Evolutionary conservation across 139 green algal species (phyloP), one percentile per base, ranked within the genome.

Genomic region (Chlorella sorokiniana): DNA sequence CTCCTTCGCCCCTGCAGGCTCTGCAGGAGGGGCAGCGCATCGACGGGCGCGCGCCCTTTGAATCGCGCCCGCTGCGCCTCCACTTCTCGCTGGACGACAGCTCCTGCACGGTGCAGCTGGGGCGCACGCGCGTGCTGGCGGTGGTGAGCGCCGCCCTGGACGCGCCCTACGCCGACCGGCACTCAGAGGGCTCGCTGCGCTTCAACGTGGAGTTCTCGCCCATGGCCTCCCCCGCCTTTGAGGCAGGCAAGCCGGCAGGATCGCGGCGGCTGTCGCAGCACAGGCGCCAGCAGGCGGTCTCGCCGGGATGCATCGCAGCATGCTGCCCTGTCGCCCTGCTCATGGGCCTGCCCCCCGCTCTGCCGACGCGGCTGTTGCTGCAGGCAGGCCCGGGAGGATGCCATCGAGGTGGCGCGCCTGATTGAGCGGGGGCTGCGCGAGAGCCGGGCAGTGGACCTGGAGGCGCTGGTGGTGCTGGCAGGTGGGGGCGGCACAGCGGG

Each of bases 381-480:
- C 61, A 77, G 81, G 67, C 9, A 41, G 68, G n/a, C 52, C 83
- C 65, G 86, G 83, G 86, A 94, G 65, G 86, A 90, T 11, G 90
- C 92, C 6, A 81, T 92, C 3, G 91, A 97, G 86, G 70, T 98
- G 35, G 90, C 79, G 0, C 82, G 90, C 7, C 74, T 97, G 62
- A 59, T 98, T 20, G 95, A 98, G 78, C 75, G 93, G 0, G 88
- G 78, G 4, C 84, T 98, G 37, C 74, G 88, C 29, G 88, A 95
- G 72, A 94, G 84, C 79, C 82, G 89, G 20, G 95, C 95, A 6
- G 80, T 98, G 45, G 95, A 98, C 84, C 79, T 86, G 44, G 95
- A 98, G 86, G 89, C 95, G 31, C 87, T 98, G 71, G 97, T 92
- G 82, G 93, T 98, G 42, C 64, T 95, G 72, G 87, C 93, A 27